Base-by-base conservation (phyloP, 768 basidiomycete genomes). In the Mycena crocata region DNA sequence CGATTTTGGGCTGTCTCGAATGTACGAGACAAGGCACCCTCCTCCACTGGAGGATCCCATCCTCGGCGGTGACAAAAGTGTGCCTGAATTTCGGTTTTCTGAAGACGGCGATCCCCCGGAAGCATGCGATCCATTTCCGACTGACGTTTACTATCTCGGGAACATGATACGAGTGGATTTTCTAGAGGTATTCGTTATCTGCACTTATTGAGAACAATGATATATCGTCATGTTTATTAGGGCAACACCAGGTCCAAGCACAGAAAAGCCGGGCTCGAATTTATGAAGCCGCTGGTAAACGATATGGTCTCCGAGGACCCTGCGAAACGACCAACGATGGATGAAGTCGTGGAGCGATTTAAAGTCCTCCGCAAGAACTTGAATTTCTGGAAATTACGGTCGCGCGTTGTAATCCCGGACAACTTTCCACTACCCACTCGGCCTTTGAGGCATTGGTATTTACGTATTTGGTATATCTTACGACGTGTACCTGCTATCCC, bases 301-400 rank as follows among this genome's bases (percentile, higher is more conserved):
- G 76, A 76, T 31, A 82, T 82, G 81, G 68, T 74, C 0, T 69
- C 77, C 42, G 68, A 73, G 0, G 76, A 80, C 39, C 79, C 81
- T 1, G 35, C 50, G 5, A 72, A 74, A 31, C 75, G 81, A 2
- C 81, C 80, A 2, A 67, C 58, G 0, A 80, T 77, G 37, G 72
- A 74, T 32, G 62, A 76, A 12, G 79, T 81, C 19, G 70, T 76
- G 10, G 28, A 34, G 5, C 74, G 74, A 15, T 81, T 81, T 52
- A 62, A 69, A n/a, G 32, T 21, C 12, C 66, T 80, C 7, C 67
- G 57, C 6, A n/a, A 17, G 3, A 10, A 28, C 23, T 2, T 46
- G n/a, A 46, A 34, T 13, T 46, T 9, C 1, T 58, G 57, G 45
- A 58, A 58, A 35, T 28, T 58, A 10, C n/a, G 57, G 13, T 58